Percentiles rank a stretch among this genome's conserved stretches.
Evolutionary conservation across 1,284 basidiomycete genomes (phyloP).

Genomic region (Inonotus hispidus): DNA sequence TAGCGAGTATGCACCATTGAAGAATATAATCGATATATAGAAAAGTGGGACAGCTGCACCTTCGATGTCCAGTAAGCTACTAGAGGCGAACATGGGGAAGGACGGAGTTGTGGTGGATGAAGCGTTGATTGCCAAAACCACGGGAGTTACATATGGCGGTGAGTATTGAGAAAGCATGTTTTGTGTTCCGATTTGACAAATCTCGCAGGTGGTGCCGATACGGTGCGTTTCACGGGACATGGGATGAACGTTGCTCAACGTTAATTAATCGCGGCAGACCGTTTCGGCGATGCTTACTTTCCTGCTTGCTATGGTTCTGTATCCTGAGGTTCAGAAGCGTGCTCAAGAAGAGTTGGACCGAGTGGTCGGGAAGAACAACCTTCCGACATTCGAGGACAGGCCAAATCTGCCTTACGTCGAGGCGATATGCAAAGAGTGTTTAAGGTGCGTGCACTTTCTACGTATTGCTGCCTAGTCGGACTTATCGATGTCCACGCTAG

Average conservation of each 20-base stretch:
- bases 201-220: not conserved
- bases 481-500: not conserved
- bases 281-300: conserved; percentile 16
- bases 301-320: conserved; percentile 17
- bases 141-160: conserved; percentile 8
- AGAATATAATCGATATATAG: conserved; percentile 5
- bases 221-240: not conserved
- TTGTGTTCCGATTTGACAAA: too few relatives aligned
- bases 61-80: conserved; percentile 14
- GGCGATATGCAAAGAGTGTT: conserved; percentile 19
- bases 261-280: not conserved
- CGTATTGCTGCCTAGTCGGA: not conserved
- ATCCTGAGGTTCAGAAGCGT: conserved; percentile 16
- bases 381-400: conserved; percentile 21
- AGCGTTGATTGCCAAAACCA: not conserved
- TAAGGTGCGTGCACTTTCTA: conserved; percentile 2
- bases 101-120: conserved; percentile 8
- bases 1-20: not conserved
- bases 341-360: conserved; percentile 21
- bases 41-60: conserved; percentile 4
- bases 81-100: conserved; percentile 4
- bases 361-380: conserved; percentile 21
- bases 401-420: conserved; percentile 22
- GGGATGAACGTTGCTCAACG: not conserved
- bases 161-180: not conserved